phyloP scores from a whole-genome alignment of 2,329 filamentous ascomycete genomes.

The Tolypocladium ovalisporum region DNA sequence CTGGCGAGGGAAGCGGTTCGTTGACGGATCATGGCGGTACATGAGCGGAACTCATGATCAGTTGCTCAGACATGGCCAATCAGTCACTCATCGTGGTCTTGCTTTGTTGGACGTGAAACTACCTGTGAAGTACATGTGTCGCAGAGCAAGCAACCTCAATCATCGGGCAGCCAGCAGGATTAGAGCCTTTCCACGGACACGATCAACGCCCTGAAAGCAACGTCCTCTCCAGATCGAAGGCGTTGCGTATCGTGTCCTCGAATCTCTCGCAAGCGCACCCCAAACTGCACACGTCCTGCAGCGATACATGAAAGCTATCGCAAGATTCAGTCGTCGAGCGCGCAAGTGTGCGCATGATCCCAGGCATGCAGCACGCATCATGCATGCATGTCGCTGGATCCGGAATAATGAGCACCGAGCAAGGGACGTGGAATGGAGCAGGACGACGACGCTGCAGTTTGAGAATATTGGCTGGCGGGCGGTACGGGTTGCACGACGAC shows the following conservation, averaged over 20 bases:
- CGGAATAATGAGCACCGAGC: not conserved
- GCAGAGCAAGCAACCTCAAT: not conserved
- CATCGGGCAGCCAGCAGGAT: not conserved
- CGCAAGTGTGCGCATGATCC: not conserved
- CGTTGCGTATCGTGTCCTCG: not conserved
- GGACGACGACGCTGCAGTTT: too few species aligned
- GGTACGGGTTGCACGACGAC: not conserved
- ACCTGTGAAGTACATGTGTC: not conserved
- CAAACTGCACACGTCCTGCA: not conserved
- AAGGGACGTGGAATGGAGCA: not conserved
- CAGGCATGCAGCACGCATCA: not conserved
- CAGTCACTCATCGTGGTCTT: not conserved
- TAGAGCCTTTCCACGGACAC: not conserved
- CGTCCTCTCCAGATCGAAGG: not conserved
- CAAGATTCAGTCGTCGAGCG: not conserved
- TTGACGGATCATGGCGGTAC: not conserved
- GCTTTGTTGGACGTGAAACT: not conserved
- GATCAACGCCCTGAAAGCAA: too few species aligned
- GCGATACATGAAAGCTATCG: not conserved
- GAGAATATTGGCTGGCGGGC: too few species aligned
- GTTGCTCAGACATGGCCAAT: not conserved
- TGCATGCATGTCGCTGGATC: slow-evolving; percentile 1
- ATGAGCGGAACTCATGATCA: not conserved
- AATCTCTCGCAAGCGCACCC: not conserved
- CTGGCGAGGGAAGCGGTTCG: not conserved